phyloP scores from a whole-genome alignment of 208 protist genomes.

The Endotrypanum monterogeii region DNA sequence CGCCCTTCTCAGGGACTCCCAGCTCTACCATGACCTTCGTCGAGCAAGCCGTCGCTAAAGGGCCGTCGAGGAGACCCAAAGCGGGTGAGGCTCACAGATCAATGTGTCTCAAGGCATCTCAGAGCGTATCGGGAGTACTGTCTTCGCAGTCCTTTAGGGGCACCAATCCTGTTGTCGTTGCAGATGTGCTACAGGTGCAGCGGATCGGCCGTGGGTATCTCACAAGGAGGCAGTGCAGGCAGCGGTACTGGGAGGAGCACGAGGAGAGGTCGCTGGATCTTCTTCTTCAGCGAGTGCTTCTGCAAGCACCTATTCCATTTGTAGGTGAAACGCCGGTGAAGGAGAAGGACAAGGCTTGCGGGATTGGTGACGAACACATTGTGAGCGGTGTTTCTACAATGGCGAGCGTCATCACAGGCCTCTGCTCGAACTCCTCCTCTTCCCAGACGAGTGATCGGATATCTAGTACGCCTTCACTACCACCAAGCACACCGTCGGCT shows the following conservation, averaged over 20 bases:
- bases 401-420: background rate
- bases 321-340: too few relatives aligned
- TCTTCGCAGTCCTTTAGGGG: background rate
- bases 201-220: conserved; percentile 38
- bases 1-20: background rate
- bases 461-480: background rate
- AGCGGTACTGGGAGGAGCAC: conserved; percentile 5
- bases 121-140: background rate
- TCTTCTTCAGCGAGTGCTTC: conserved; percentile 25
- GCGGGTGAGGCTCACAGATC: background rate
- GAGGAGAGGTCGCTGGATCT: conserved; percentile 31
- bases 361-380: background rate
- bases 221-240: conserved; percentile 11
- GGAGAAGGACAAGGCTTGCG: background rate
- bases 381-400: background rate
- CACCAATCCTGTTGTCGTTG: background rate
- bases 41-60: conserved; percentile 8
- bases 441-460: background rate
- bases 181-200: conserved; percentile 13
- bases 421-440: background rate
- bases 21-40: conserved; percentile 27
- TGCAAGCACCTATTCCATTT: background rate
- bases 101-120: background rate
- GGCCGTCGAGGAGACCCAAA: conserved; percentile 1
- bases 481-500: background rate